These are phyloP conservation scores for Apiotrichum montevideense DNA, from an alignment of 1,284 basidiomycete genomes.

Conservation along the genomic window DNA sequence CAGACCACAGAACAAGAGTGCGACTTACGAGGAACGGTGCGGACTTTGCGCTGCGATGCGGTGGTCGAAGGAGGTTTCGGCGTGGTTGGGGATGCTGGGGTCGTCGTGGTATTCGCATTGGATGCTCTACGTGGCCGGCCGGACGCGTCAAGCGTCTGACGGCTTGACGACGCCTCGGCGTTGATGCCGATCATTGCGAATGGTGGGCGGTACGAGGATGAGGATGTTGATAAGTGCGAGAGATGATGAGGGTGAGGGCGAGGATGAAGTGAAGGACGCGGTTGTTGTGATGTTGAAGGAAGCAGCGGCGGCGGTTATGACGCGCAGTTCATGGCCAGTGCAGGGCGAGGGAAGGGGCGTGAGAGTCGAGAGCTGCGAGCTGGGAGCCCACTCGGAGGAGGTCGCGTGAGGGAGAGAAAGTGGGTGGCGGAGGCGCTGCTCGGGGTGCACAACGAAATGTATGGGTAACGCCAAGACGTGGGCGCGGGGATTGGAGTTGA, in stretches of 20 bases:
- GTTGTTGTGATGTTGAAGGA: not conserved
- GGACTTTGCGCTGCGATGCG: slow-evolving; percentile 19
- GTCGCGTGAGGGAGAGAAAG: too few relatives aligned
- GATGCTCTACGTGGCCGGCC: not conserved
- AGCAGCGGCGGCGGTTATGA: not conserved
- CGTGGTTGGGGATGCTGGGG: not conserved
- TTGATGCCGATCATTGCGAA: not conserved
- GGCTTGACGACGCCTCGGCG: slow-evolving; percentile 16
- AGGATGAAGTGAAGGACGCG: not conserved
- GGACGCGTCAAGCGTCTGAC: not conserved
- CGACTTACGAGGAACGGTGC: slow-evolving; percentile 36
- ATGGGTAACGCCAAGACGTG: too few relatives aligned
- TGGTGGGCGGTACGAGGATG: not conserved
- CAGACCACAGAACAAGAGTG: not conserved
- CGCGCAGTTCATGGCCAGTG: not conserved
- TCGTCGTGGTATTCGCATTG: not conserved
- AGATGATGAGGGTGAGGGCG: not conserved
- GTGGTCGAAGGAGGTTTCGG: not conserved
- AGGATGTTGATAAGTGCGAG: too few relatives aligned
- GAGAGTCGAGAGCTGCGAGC: too few relatives aligned
- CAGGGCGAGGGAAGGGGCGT: not conserved
- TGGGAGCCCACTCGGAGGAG: too few relatives aligned
- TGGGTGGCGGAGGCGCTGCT: too few relatives aligned
- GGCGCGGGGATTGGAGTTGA: too few relatives aligned
- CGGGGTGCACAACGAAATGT: too few relatives aligned